Conservation (phyloP, 176 grass and related monocot species). For the Zea luxurians region DNA sequence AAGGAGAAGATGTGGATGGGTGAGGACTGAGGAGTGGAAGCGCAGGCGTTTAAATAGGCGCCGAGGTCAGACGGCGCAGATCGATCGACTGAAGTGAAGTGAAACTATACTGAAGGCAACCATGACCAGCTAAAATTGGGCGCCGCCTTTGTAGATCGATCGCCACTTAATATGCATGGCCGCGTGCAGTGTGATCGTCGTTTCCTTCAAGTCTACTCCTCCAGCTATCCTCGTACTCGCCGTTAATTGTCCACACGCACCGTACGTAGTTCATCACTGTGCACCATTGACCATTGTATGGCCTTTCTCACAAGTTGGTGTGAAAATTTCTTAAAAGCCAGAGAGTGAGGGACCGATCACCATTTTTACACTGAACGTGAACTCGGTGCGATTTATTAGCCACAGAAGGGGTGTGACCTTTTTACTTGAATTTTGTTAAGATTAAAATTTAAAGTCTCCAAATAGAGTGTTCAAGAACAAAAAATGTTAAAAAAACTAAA, state of each 20-base stretch:
- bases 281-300: not conserved
- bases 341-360: not conserved
- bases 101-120: not conserved
- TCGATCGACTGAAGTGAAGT: not conserved
- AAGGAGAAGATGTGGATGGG: slow-evolving; percentile 26
- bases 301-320: not conserved
- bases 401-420: too few relatives aligned
- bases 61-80: not conserved
- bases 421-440: too few relatives aligned
- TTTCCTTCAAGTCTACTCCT: slow-evolving; percentile 34
- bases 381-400: not conserved
- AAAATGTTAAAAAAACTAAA: too few relatives aligned
- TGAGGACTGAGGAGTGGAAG: slow-evolving; percentile 9
- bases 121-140: slow-evolving; percentile 15
- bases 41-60: slow-evolving; percentile 23
- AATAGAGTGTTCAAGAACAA: too few relatives aligned
- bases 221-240: not conserved
- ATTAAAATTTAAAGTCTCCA: too few relatives aligned
- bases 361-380: not conserved
- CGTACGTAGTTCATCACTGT: not conserved
- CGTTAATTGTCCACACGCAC: not conserved
- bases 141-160: slow-evolving; percentile 40
- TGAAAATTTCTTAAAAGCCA: not conserved
- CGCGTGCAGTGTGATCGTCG: not conserved
- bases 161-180: slow-evolving; percentile 15